A percentile compares a stretch with the other conserved stretches of the same genome.
These are phyloP conservation scores for Madurella mycetomatis DNA, from an alignment of 2,329 filamentous ascomycete species.

Conservation along the genomic window DNA sequence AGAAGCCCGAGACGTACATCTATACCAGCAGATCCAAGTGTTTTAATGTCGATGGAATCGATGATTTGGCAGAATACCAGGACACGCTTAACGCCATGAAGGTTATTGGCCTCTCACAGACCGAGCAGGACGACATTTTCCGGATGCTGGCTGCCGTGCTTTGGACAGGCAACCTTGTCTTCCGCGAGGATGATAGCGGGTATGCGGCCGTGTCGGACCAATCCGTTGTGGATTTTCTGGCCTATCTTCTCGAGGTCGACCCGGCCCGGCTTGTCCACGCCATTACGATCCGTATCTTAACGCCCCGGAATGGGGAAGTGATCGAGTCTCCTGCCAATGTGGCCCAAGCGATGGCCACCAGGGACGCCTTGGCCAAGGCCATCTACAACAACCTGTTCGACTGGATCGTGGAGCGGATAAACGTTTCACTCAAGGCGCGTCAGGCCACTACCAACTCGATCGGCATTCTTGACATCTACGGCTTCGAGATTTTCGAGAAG, in stretches of 20 bases:
- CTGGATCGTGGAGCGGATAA: slow-evolving; percentile 94
- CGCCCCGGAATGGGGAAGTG: slow-evolving; percentile 60
- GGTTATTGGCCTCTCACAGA: slow-evolving; percentile 81
- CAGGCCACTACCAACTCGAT: slow-evolving; percentile 77
- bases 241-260: slow-evolving; percentile 88
- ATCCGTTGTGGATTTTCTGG: slow-evolving; percentile 90
- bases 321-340: slow-evolving; percentile 78
- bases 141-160: slow-evolving; percentile 86
- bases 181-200: slow-evolving; percentile 81
- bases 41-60: slow-evolving; percentile 88
- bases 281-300: slow-evolving; percentile 83
- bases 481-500: slow-evolving; percentile 98
- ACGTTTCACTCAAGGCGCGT: slow-evolving; percentile 77
- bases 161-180: slow-evolving; percentile 93
- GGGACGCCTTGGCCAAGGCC: slow-evolving; percentile 89
- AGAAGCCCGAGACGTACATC: slow-evolving; percentile 85
- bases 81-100: slow-evolving; percentile 95
- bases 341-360: slow-evolving; percentile 77
- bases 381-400: slow-evolving; percentile 98
- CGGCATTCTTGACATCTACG: slow-evolving; percentile 97
- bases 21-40: slow-evolving; percentile 96
- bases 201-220: slow-evolving; percentile 84
- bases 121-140: slow-evolving; percentile 94
- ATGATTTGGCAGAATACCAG: slow-evolving; percentile 81
- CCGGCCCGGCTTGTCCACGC: slow-evolving; percentile 75